phyloP scores from a whole-genome alignment of 2,329 filamentous ascomycete genomes.

The Teratosphaeria zuluensis region DNA sequence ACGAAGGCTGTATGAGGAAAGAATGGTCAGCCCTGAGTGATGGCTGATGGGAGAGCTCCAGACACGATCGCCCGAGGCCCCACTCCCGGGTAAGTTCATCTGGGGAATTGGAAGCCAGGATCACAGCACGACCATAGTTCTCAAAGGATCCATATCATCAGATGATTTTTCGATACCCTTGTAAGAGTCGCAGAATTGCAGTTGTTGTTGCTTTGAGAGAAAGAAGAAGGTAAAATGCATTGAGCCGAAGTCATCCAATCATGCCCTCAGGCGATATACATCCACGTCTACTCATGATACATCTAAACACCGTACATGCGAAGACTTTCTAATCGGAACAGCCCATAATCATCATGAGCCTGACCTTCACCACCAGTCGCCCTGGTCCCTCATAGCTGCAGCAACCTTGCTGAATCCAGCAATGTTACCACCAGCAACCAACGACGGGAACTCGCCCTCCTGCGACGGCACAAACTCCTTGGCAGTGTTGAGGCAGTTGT shows the following conservation, averaged over 20 bases:
- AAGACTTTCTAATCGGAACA: not conserved
- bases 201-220: no score
- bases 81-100: not conserved
- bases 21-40: not conserved
- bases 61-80: not conserved
- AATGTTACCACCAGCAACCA: slow-evolving; percentile 93
- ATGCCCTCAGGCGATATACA: no score
- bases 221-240: no score
- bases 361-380: slow-evolving; percentile 69
- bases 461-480: slow-evolving; percentile 72
- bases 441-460: slow-evolving; percentile 76
- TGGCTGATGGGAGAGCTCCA: not conserved
- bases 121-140: not conserved
- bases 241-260: no score
- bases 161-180: no score
- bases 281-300: not conserved
- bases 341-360: not conserved
- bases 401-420: slow-evolving; percentile 96
- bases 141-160: not conserved
- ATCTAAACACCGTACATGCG: not conserved
- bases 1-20: not conserved
- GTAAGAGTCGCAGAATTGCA: no score
- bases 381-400: slow-evolving; percentile 88
- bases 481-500: slow-evolving; percentile 78
- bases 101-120: not conserved